Evolutionary conservation across 257 asterid species (phyloP), one percentile per base, ranked within the genome.

Genomic region (Linaria vulgaris): DNA sequence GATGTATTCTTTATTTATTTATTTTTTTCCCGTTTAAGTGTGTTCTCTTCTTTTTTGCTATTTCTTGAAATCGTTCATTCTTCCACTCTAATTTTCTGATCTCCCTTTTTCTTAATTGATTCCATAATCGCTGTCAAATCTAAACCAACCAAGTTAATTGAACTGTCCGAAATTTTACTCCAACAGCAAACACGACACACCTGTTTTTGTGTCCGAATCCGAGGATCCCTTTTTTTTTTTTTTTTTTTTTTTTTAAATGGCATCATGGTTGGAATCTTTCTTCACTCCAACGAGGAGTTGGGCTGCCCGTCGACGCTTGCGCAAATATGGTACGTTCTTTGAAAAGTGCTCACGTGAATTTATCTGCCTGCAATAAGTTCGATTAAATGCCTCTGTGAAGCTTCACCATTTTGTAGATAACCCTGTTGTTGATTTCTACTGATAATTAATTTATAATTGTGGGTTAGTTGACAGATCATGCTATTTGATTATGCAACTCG

Each of bases 221-320:
- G 4, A 48, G 44, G 70, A 63, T 27, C 34, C n/a, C n/a, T n/a
- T n/a, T n/a, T n/a, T n/a, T n/a, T n/a, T n/a, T n/a, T n/a, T n/a
- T n/a, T n/a, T n/a, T n/a, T n/a, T n/a, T n/a, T n/a, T n/a, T n/a
- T n/a, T n/a, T n/a, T n/a, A n/a, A 68, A 81, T 81, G 87, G 71
- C 61, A 27, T 83, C 85, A 4, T 77, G 87, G 83, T 78, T 82
- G 73, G 81, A 69, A 19, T 67, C 83, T 44, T 65, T 79, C 17
- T 58, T 83, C 59, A 54, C 74, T 71, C 83, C 85, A 44, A 71
- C 76, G 11, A 72, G 57, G 49, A 64, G 57, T 46, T 82, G 67
- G 81, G 68, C 62, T 53, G 27, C 77, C 47, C 44, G 74, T 70
- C 76, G 76, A 25, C 82, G 74, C 74, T 82, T 88, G 77, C 80